Percentiles rank a stretch among this genome's conserved stretches.
These are phyloP conservation scores for Aspergillus transmontanensis DNA, from an alignment of 2,329 filamentous ascomycete species.

Conservation along the genomic window DNA sequence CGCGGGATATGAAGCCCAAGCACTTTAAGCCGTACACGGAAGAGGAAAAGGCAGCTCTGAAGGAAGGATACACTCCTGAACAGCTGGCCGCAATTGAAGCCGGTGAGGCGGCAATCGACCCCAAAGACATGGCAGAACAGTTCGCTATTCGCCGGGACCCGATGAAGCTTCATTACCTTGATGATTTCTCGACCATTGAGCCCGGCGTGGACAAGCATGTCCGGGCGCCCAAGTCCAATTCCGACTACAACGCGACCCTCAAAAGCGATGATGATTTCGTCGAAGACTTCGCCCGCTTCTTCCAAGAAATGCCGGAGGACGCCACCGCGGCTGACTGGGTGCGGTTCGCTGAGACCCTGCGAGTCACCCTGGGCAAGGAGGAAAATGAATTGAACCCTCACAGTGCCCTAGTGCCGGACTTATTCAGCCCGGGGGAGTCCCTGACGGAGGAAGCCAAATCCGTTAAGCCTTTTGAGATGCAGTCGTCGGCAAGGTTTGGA, in stretches of 20 bases:
- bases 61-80: conserved; percentile 72
- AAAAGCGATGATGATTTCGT: conserved; percentile 64
- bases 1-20: conserved; percentile 26
- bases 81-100: conserved; percentile 82
- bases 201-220: conserved; percentile 75
- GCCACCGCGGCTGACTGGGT: conserved; percentile 46
- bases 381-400: conserved; percentile 53
- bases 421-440: conserved; percentile 49
- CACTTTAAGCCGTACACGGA: conserved; percentile 63
- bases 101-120: conserved; percentile 74
- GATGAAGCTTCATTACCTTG: conserved; percentile 73
- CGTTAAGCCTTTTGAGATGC: conserved; percentile 25
- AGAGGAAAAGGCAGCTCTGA: conserved; percentile 65
- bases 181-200: conserved; percentile 78
- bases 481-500: background rate
- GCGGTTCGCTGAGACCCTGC: conserved; percentile 49
- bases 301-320: conserved; percentile 55
- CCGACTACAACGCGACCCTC: conserved; percentile 61
- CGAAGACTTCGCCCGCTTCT: conserved; percentile 57
- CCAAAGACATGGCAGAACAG: conserved; percentile 73
- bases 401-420: conserved; percentile 53
- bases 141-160: conserved; percentile 72
- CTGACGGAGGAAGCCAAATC: conserved; percentile 33
- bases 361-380: conserved; percentile 54
- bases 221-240: conserved; percentile 52